phyloP scores from a whole-genome alignment of 1,284 basidiomycete species.

The Boletus hoseneyae region DNA sequence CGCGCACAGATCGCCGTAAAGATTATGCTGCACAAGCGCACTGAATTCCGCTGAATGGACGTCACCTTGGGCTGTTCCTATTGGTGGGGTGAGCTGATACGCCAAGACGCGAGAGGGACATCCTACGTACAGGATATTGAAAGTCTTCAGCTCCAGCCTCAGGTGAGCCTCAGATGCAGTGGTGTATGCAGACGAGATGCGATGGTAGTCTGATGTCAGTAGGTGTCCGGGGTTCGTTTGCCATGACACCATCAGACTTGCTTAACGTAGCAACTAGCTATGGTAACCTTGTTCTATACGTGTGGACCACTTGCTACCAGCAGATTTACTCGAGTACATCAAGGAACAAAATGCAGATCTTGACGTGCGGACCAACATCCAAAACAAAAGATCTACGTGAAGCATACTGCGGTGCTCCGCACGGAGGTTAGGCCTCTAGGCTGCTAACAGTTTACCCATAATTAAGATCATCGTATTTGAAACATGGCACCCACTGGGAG shows the following conservation, averaged over 20 bases:
- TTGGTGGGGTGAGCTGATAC: slow-evolving; percentile 2
- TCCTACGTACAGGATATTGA: slow-evolving; percentile 13
- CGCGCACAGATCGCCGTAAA: slow-evolving; percentile 1
- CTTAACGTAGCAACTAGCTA: slow-evolving; percentile 3
- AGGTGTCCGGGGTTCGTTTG: too few species aligned
- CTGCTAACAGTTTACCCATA: neutral
- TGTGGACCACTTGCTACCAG: neutral
- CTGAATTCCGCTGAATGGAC: slow-evolving; percentile 16
- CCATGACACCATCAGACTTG: slow-evolving; percentile 10
- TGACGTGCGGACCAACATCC: slow-evolving; percentile 3
- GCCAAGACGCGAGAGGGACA: slow-evolving; percentile 3
- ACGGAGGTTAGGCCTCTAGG: neutral
- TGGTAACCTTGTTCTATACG: neutral
- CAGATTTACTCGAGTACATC: slow-evolving; percentile 1
- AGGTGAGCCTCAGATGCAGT: slow-evolving; percentile 23
- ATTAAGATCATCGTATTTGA: slow-evolving; percentile 3
- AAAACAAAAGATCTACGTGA: slow-evolving; percentile 8
- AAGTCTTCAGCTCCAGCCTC: slow-evolving; percentile 14
- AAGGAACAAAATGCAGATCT: neutral
- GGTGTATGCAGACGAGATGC: slow-evolving; percentile 5
- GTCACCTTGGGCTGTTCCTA: slow-evolving; percentile 7
- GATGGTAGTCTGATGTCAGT: neutral
- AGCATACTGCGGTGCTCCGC: neutral
- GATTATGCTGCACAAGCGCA: neutral
- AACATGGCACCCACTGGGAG: slow-evolving; percentile 2